phyloP scores from a whole-genome alignment of 225 moss, liverwort and hornwort genomes.

The Straminergon stramineum region DNA sequence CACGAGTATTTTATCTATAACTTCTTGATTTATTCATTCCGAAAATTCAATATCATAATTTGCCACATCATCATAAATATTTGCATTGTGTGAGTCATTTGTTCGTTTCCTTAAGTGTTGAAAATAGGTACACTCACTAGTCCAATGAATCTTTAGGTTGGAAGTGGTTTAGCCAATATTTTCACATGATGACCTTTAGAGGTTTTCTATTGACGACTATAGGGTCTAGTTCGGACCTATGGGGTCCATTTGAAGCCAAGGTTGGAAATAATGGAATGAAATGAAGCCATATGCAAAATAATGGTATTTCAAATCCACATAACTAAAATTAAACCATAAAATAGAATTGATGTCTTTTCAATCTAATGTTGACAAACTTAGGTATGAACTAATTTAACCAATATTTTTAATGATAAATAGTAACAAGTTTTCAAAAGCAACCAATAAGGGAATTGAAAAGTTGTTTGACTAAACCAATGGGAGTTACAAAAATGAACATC shows the following conservation, averaged over 20 bases:
- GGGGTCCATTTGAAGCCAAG: not conserved
- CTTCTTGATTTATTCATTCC: not conserved
- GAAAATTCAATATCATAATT: not conserved
- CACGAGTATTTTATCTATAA: fast-evolving
- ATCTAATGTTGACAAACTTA: fast-evolving
- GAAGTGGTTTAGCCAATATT: not conserved
- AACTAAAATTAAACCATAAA: not conserved
- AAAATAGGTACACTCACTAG: not conserved
- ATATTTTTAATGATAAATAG: not conserved
- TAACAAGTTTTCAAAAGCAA: not conserved
- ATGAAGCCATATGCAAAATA: not conserved
- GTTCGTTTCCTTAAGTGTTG: not conserved
- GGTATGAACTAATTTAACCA: not conserved
- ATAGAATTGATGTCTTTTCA: not conserved
- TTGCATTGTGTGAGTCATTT: fast-evolving
- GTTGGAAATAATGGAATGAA: not conserved
- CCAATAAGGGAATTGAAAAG: not conserved
- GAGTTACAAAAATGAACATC: not conserved
- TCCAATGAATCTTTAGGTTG: not conserved
- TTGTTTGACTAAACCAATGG: fast-evolving
- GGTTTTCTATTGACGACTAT: fast-evolving
- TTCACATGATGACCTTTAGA: fast-evolving
- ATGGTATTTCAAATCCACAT: not conserved
- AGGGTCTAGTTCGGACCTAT: fast-evolving
- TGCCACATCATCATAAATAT: not conserved